A percentile compares a stretch with the other conserved stretches of the same genome.
Conservation (phyloP, 1,139 yeast species). For the Geotrichum carabidarum region DNA sequence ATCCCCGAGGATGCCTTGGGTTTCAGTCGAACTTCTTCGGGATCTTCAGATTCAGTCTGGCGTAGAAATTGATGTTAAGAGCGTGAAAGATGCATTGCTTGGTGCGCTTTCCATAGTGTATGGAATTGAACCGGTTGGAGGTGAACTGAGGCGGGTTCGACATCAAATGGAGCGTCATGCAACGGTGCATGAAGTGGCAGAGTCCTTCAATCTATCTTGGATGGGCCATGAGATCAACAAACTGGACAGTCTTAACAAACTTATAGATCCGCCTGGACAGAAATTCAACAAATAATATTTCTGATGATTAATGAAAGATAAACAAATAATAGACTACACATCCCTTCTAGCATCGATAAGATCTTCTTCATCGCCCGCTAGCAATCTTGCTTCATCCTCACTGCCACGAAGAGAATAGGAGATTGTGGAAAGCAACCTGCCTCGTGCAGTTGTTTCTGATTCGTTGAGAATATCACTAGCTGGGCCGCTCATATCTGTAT, state of each 20-base stretch:
- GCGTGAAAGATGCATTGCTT: conserved; percentile 42
- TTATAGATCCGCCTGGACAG: background rate
- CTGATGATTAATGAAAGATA: background rate
- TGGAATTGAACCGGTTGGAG: conserved; percentile 3
- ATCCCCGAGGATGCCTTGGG: conserved; percentile 11
- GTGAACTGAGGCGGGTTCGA: conserved; percentile 14
- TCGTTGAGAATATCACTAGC: conserved; percentile 12
- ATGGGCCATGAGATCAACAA: conserved; percentile 2
- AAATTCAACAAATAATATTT: background rate
- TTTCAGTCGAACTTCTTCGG: conserved; percentile 1
- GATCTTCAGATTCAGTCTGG: conserved; percentile 5
- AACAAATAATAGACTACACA: background rate
- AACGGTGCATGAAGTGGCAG: conserved; percentile 12
- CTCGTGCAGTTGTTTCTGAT: conserved; percentile 16
- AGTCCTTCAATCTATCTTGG: conserved; percentile 20
- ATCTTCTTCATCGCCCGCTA: conserved; percentile 14
- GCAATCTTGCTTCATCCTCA: conserved; percentile 17
- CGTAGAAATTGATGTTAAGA: conserved; percentile 7
- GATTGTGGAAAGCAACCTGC: conserved; percentile 16
- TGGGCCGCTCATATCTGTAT: conserved; percentile 16
- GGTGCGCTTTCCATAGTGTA: conserved; percentile 6
- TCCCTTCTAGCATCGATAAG: background rate
- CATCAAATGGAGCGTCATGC: conserved; percentile 3
- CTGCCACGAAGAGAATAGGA: conserved; percentile 18
- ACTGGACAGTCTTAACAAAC: background rate